A percentile compares a stretch with the other conserved stretches of the same genome.
Conservation (phyloP, 1,284 basidiomycete genomes). For the Pterulicium gracile region DNA sequence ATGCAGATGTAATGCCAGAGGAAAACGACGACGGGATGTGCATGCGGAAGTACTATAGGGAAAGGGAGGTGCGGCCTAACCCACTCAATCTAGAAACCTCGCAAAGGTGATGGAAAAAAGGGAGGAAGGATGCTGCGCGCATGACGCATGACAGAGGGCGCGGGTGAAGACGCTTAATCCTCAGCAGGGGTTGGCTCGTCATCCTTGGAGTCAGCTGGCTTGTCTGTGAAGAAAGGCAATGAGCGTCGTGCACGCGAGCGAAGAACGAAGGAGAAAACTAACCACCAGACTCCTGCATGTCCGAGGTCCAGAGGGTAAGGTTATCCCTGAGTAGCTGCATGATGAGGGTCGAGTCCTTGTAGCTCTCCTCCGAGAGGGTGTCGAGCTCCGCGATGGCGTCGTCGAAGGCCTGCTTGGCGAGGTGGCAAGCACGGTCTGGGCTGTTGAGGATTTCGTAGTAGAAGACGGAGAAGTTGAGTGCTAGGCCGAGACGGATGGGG, state of each 20-base stretch:
- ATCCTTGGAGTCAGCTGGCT: constrained; percentile 58
- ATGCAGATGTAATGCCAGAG: background rate
- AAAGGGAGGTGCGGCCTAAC: background rate
- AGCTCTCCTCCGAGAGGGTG: constrained; percentile 98
- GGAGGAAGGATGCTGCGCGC: constrained; percentile 1
- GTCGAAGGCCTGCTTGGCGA: constrained; percentile 99
- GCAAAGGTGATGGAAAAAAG: constrained; percentile 7
- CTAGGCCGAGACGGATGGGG: constrained; percentile 98
- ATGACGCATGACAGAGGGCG: background rate
- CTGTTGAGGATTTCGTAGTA: constrained; percentile 99
- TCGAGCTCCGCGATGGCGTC: constrained; percentile 99
- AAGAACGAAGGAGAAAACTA: constrained; percentile 12
- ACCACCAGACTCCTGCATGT: constrained; percentile 86
- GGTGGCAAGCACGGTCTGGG: constrained; percentile 98
- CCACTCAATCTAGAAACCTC: constrained; percentile 1
- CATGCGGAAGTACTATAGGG: background rate
- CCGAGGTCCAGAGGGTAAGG: constrained; percentile 96
- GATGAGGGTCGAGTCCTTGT: constrained; percentile 98
- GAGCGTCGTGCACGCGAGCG: constrained; percentile 8
- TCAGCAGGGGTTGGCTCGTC: constrained; percentile 54
- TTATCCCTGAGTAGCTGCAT: constrained; percentile 99
- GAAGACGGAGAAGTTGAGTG: constrained; percentile 99
- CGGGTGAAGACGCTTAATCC: constrained; percentile 12
- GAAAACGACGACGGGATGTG: background rate
- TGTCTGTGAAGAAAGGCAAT: constrained; percentile 28